Evolutionary conservation across 257 asterid species (phyloP).

Genomic region (Perilla frutescens): DNA sequence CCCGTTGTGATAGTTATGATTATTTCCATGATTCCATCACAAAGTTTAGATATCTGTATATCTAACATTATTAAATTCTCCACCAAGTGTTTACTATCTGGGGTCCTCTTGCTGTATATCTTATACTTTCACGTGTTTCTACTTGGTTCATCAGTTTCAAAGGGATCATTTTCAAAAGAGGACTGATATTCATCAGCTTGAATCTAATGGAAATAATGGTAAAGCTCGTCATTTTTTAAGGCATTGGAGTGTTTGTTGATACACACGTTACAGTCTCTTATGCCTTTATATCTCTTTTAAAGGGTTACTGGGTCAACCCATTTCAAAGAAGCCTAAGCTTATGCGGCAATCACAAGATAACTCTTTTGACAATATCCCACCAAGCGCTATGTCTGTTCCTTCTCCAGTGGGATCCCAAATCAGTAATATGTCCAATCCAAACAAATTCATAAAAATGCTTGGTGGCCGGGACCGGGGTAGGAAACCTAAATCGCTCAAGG

Average conservation of each 20-base stretch:
- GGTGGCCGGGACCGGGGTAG: constrained; percentile 89
- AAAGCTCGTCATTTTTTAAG: constrained; percentile 31
- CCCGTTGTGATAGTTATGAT: constrained; percentile 11
- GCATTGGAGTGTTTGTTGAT: constrained; percentile 30
- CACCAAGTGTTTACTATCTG: neutral
- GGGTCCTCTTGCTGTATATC: constrained; percentile 1
- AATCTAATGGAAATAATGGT: constrained; percentile 76
- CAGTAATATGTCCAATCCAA: constrained; percentile 83
- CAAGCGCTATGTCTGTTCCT: constrained; percentile 70
- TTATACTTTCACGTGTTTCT: constrained; percentile 9
- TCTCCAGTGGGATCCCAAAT: constrained; percentile 90
- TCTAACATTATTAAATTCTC: neutral
- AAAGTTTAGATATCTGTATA: constrained; percentile 13
- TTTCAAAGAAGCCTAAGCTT: constrained; percentile 77
- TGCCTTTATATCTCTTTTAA: constrained; percentile 41
- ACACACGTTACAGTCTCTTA: constrained; percentile 30
- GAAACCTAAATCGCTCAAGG: constrained; percentile 81
- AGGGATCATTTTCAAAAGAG: constrained; percentile 69
- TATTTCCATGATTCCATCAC: constrained; percentile 14
- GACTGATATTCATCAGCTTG: constrained; percentile 70
- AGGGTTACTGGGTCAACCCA: constrained; percentile 83
- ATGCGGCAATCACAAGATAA: constrained; percentile 71
- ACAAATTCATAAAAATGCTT: constrained; percentile 70
- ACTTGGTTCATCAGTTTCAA: constrained; percentile 53
- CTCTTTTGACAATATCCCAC: constrained; percentile 68